Base-by-base conservation (phyloP, 805 yeast genomes). In the Metschnikowia cubensis region DNA sequence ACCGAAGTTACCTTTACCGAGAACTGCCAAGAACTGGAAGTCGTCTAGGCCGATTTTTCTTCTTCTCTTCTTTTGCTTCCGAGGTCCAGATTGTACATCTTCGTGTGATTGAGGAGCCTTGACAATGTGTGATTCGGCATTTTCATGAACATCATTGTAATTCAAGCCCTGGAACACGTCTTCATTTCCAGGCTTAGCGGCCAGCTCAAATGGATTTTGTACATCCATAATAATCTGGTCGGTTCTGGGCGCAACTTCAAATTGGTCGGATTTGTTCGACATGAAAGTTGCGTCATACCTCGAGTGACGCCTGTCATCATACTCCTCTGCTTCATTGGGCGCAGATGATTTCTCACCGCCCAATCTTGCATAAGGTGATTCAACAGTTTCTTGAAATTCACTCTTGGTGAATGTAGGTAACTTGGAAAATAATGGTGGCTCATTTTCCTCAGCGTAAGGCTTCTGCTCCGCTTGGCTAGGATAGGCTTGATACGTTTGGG, bases 1-100 rank as follows among this genome's bases (percentile, higher is more conserved):
- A 70, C 99, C 99, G 67, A 94, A 94, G 67, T 94, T 94, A 71
- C 99, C 99, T 66, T 91, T 94, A 60, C 99, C 99, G 51, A 94
- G 77, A 8, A 94, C 99, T 8, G 97, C 96, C 58, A 94, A 71
- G 63, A 94, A 87, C 59, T 89, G 86, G 77, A 94, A 94, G 69
- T 94, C 98, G 66, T 94, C 98, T 50, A 94, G 77, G 0, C 99
- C 97, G 49, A 91, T 82, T 67, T 84, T 85, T 61, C 86, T 82
- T 58, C 89, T 82, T 59, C 71, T 71, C 47, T 66, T 66, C 51
- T 59, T 68, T 15, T 61, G 55, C 50, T 62, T 68, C 18, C 59
- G 65, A 2, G 65, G 56, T n/a, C 65, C 56, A 14, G 40, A 39
- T 22, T 34, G 48, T 22, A 31, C 37, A 22, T n/a, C 46, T 31